Evolutionary conservation across 2,329 filamentous ascomycete genomes (phyloP), one percentile per base, ranked within the genome.

Genomic region (Purpureocillium takamizusanense): DNA sequence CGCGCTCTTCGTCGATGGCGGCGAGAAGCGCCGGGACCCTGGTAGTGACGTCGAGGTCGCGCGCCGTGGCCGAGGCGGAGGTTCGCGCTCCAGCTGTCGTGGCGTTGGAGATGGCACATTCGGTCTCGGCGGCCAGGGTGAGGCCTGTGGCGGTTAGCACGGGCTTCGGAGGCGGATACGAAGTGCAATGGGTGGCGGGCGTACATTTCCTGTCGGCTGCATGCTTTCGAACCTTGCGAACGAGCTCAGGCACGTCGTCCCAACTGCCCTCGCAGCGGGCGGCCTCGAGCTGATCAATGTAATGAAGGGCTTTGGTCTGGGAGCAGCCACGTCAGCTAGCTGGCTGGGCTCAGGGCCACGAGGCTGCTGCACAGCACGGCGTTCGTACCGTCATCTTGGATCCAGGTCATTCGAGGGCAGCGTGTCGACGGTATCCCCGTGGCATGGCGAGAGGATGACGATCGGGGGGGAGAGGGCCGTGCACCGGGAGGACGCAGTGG

Each of bases 201-300:
- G 52, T 81, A 95, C 90, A 95, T 63, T 77, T 76, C 60, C 86
- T 78, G 44, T 85, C 77, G 31, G 88, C 83, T 51, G 88, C 86
- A 73, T 98, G 90, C 63, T 98, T 97, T 55, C 83, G 84, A 54
- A 97, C 76, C 65, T 98, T 98, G 59, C 90, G 80, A 52, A 92
- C 81, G 46, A 94, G 74, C 65, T 97, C 90, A 18, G 86, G 86
- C 23, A 97, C 75, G 23, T 85, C 78, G 49, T 79, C 72, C 92
- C 92, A 98, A 59, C 81, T 81, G 37, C 84, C 88, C 53, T 90
- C 81, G 62, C 87, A 94, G 54, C 92, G 83, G 48, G 87, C 88
- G 50, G 81, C 75, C 60, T 97, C 86, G 55, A 98, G 77, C 62
- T 80, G 78, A 57, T 76, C 73, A 50, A 95, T 74, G 63, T 97